Base-by-base conservation (phyloP, 1,139 yeast genomes). In the Tardiomyces depauwii region DNA sequence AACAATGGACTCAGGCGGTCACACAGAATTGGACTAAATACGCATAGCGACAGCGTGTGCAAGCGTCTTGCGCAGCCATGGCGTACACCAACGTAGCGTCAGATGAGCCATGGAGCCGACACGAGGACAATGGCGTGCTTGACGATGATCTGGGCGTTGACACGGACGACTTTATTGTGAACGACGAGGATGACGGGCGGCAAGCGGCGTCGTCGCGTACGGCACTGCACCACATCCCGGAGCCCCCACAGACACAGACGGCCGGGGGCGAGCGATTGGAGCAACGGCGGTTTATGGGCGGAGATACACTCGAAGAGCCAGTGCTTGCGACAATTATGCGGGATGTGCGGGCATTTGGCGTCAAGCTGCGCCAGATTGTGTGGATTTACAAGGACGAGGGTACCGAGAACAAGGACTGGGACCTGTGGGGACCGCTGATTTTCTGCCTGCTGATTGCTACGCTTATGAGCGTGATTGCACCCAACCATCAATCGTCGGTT, bases 351-450 rank as follows among this genome's bases (percentile, higher is more conserved):
- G 80, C 80, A 21, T 83, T 85, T 45, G 86, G 82, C 5, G 71
- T 71, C 41, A 68, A 88, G 47, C 68, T 85, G 41, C 68, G 77
- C 25, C 78, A 80, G 33, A 88, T 85, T 2, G 66, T 86, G 18
- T 84, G 93, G 87, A 28, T 28, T 14, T 47, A 46, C 44, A 19
- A 30, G 19, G 41, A 43, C 33, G 41, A 30, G 2, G 44, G 45
- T 27, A 48, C 50, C 19, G 53, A 52, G 16, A 52, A 54, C 21
- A 58, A 61, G 44, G 91, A 83, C 46, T 85, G 94, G 95, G 95
- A 85, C 63, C 66, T 85, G 44, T 86, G 95, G 95, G 95, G 95
- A 0, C 95, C 95, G 2, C 67, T 86, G 49, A 73, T 85, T 27
- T 83, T 86, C 57, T 79, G 86, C 16, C 68, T 86, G 44, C 63